These are phyloP conservation scores for Blastocystis sp. DNA, from an alignment of 352 stramenopile species.

Conservation along the genomic window DNA sequence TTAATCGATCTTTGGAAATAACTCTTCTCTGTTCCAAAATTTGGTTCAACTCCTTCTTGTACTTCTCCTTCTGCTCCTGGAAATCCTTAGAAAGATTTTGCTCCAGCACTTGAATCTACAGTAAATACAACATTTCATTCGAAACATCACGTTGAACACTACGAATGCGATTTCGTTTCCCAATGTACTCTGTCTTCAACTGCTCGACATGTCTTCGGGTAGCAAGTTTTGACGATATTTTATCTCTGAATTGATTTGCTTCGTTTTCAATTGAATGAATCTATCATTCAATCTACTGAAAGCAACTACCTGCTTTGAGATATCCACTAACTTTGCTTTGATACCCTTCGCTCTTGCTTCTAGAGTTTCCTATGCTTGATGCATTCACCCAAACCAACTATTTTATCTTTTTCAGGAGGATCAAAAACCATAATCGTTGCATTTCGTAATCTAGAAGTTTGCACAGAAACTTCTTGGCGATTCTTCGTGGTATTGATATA, in stretches of 20 bases:
- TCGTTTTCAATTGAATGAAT: conserved; percentile 65
- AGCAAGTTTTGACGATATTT: not conserved
- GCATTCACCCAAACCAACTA: not conserved
- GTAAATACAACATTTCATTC: not conserved
- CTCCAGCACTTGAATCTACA: not conserved
- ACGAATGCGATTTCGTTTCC: not conserved
- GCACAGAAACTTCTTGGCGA: not conserved
- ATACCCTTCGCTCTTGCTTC: not conserved
- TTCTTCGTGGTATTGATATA: not conserved
- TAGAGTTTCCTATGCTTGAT: not conserved
- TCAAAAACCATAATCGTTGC: not conserved
- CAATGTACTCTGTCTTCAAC: not conserved
- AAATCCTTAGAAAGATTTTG: not conserved
- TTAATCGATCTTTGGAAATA: not conserved
- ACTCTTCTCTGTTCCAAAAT: not conserved
- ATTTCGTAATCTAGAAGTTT: not conserved
- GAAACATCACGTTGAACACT: not conserved
- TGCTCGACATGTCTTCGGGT: not conserved
- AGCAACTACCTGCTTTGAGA: not conserved
- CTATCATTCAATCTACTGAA: conserved; percentile 48
- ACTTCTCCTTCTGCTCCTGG: conserved; percentile 63
- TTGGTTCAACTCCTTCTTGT: conserved; percentile 66
- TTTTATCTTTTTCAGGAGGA: not conserved
- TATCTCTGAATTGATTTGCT: conserved; percentile 61
- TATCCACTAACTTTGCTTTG: not conserved